A percentile compares a stretch with the other conserved stretches of the same genome.
Evolutionary conservation across 768 basidiomycete species (phyloP).

Genomic region (Cantharellus anzutake): DNA sequence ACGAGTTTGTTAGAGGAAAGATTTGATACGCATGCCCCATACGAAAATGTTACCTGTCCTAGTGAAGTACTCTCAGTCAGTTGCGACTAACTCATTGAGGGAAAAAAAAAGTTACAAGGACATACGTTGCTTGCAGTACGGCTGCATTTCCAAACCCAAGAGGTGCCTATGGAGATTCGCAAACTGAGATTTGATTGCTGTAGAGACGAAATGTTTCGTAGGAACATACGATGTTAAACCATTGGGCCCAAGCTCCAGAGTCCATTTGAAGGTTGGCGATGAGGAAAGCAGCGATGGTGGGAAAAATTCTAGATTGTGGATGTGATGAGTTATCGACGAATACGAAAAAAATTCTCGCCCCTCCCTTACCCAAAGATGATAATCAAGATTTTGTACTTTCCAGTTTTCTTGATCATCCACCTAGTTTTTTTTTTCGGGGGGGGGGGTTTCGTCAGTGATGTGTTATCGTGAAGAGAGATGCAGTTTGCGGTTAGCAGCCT

Average conservation of each 20-base stretch:
- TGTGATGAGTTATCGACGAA: neutral
- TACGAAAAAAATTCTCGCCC: neutral
- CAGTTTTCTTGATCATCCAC: conserved; percentile 46
- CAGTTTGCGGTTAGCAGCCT: neutral
- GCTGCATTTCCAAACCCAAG: conserved; percentile 57
- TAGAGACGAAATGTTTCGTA: too few relatives aligned
- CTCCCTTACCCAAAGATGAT: conserved; percentile 40
- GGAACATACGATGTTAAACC: conserved; percentile 43
- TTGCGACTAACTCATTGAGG: too few relatives aligned
- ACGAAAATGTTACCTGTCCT: neutral
- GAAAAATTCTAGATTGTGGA: conserved; percentile 25
- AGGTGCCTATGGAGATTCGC: conserved; percentile 34
- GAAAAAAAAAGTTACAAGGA: too few relatives aligned
- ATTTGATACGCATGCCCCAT: too few relatives aligned
- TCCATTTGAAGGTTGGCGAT: conserved; percentile 31
- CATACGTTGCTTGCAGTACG: conserved; percentile 41
- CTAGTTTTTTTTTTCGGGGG: too few relatives aligned
- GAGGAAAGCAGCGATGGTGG: conserved; percentile 34
- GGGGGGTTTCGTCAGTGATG: neutral
- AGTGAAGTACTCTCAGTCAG: too few relatives aligned
- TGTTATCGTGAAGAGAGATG: neutral
- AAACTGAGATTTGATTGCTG: too few relatives aligned
- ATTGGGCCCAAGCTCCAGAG: conserved; percentile 30
- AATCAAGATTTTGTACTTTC: conserved; percentile 41
- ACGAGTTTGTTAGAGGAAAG: neutral